phyloP scores from a whole-genome alignment of 2,329 filamentous ascomycete genomes.

The Colletotrichum musae region DNA sequence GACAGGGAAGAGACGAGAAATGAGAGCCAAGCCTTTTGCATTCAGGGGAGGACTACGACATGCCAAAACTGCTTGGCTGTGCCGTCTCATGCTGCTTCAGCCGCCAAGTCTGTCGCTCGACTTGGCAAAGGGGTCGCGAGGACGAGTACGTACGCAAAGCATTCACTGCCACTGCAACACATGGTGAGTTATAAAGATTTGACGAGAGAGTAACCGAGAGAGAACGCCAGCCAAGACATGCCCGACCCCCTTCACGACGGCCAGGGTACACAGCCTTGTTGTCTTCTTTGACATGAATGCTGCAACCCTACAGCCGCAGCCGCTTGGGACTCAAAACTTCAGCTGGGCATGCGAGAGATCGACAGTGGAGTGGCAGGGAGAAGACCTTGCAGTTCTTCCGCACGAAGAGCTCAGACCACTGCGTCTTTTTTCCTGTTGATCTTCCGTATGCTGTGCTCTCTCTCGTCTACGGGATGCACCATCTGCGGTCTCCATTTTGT shows the following conservation, averaged over 20 bases:
- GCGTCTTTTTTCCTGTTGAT: conserved; percentile 3
- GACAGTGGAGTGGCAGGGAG: not conserved
- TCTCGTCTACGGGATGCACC: conserved; percentile 2
- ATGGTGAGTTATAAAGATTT: too few species aligned
- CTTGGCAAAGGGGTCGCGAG: conserved; percentile 3
- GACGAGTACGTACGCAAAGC: not conserved
- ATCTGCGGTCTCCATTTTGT: conserved; percentile 19
- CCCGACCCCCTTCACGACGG: too few species aligned
- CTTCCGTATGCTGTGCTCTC: not conserved
- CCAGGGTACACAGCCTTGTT: not conserved
- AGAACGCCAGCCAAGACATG: not conserved
- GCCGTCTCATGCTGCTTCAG: conserved; percentile 20
- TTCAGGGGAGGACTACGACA: conserved; percentile 1
- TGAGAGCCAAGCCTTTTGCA: conserved; percentile 3
- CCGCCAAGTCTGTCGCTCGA: conserved; percentile 23
- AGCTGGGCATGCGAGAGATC: not conserved
- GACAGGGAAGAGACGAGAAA: too few species aligned
- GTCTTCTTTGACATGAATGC: not conserved
- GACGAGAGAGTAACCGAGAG: too few species aligned
- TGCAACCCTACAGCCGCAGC: not conserved
- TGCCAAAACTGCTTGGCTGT: conserved; percentile 26
- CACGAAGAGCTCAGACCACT: not conserved
- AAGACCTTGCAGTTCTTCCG: not conserved
- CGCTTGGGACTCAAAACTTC: not conserved
- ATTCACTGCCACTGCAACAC: too few species aligned